Percentiles rank a stretch among this genome's conserved stretches.
Evolutionary conservation across 441 rosid species (phyloP).

Genomic region (Erodium texanum): DNA sequence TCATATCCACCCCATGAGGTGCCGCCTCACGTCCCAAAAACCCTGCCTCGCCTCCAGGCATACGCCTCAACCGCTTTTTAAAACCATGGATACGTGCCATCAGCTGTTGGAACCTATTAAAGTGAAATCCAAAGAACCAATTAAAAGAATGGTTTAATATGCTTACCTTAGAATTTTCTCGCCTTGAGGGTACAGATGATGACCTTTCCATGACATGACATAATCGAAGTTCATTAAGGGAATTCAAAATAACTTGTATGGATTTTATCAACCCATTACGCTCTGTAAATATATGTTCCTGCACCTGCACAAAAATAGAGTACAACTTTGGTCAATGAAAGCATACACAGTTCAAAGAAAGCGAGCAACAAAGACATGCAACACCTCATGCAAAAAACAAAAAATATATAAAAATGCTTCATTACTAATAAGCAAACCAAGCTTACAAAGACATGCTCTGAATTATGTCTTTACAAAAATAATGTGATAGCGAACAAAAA

Average conservation of each 20-base stretch:
- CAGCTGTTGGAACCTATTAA: background rate
- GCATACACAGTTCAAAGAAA: no score
- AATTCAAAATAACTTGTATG: constrained; percentile 72
- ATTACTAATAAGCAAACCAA: no score
- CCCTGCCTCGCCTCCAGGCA: no score
- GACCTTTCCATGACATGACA: constrained; percentile 59
- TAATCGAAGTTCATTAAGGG: constrained; percentile 81
- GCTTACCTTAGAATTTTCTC: constrained; percentile 57
- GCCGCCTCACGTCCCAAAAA: no score
- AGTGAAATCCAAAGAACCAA: constrained; percentile 15
- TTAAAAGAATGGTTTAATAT: constrained; percentile 12
- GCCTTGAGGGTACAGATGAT: constrained; percentile 36
- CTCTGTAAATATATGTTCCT: constrained; percentile 59
- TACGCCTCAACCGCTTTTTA: no score
- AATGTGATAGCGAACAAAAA: no score
- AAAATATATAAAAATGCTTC: no score
- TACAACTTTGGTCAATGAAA: background rate
- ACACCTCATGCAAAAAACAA: no score
- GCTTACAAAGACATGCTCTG: no score
- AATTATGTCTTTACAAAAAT: no score
- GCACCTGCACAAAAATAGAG: constrained; percentile 47
- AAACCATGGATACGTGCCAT: background rate
- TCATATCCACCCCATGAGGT: no score
- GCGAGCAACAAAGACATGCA: no score
- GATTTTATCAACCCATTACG: constrained; percentile 75